phyloP scores from a whole-genome alignment of 345 rosid species.

The Raphanus raphanistrum region DNA sequence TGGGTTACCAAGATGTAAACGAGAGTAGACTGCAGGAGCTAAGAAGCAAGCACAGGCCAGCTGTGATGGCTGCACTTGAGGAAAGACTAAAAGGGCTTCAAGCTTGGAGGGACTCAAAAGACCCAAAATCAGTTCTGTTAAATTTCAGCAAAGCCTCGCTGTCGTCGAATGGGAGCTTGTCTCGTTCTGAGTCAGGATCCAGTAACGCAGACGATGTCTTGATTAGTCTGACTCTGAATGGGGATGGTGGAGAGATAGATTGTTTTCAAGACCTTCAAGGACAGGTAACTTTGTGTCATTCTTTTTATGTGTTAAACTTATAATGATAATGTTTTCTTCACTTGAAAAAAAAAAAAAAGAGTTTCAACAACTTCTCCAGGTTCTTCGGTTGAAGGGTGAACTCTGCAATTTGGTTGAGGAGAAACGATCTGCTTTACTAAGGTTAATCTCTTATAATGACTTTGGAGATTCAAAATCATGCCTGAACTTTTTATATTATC shows the following conservation, averaged over 20 bases:
- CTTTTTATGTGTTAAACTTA: neutral
- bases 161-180: conserved; percentile 51
- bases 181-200: conserved; percentile 72
- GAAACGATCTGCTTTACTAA: conserved; percentile 77
- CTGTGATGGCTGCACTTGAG: conserved; percentile 70
- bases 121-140: conserved; percentile 60
- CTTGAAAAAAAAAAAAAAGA: neutral
- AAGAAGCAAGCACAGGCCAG: conserved; percentile 81
- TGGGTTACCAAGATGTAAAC: conserved; percentile 87
- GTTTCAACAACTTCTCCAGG: conserved; percentile 49
- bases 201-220: conserved; percentile 68
- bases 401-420: conserved; percentile 84
- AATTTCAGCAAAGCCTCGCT: conserved; percentile 49
- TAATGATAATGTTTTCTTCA: neutral
- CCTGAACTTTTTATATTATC: neutral
- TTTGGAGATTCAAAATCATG: conserved; percentile 1
- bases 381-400: conserved; percentile 79
- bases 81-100: conserved; percentile 92
- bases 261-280: conserved; percentile 79
- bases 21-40: conserved; percentile 71
- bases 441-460: conserved; percentile 48
- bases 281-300: conserved; percentile 55
- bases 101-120: conserved; percentile 79
- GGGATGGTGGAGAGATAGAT: conserved; percentile 61
- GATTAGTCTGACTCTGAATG: conserved; percentile 60